Base-by-base conservation (phyloP, 768 basidiomycete species). In the Dendrothele bispora region DNA sequence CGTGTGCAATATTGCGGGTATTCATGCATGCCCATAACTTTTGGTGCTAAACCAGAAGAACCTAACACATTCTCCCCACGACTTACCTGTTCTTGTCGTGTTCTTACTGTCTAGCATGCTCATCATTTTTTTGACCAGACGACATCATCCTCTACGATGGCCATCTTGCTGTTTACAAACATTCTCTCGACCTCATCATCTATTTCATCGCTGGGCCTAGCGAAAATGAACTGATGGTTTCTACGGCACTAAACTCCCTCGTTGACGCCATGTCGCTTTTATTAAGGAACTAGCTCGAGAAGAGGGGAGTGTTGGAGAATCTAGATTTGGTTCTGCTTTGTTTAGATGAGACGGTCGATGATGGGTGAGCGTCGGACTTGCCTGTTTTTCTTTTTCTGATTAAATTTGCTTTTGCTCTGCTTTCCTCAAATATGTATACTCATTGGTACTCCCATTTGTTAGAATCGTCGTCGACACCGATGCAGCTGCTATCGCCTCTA, bases 401-500 rank as follows among this genome's bases (percentile, higher is more conserved):
- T n/a, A n/a, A n/a, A n/a, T n/a, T n/a, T n/a, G n/a, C n/a, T n/a
- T n/a, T n/a, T n/a, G n/a, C n/a, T n/a, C n/a, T n/a, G n/a, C n/a
- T n/a, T n/a, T n/a, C n/a, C n/a, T n/a, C n/a, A n/a, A n/a, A n/a
- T n/a, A n/a, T n/a, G n/a, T n/a, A n/a, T n/a, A n/a, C n/a, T n/a
- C n/a, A n/a, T n/a, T n/a, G n/a, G n/a, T n/a, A n/a, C n/a, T n/a
- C n/a, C n/a, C n/a, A n/a, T 8, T 25, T 27, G 43, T 25, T 62
- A 98, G 95, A 15, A 90, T 98, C 62, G 95, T 98, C 55, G 85
- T 98, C 17, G 95, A 98, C 68, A 98, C 95, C 0, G 97, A 99
- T 64, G 77, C 95, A 3, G 82, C 91, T 1, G 88, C 95, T n/a
- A 97, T 98, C 62, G 93, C 94, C 0, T 91, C 93, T 26, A 74